Evolutionary conservation across 78 protist species (phyloP).

Genomic region (Cavenderia fasciculata): DNA sequence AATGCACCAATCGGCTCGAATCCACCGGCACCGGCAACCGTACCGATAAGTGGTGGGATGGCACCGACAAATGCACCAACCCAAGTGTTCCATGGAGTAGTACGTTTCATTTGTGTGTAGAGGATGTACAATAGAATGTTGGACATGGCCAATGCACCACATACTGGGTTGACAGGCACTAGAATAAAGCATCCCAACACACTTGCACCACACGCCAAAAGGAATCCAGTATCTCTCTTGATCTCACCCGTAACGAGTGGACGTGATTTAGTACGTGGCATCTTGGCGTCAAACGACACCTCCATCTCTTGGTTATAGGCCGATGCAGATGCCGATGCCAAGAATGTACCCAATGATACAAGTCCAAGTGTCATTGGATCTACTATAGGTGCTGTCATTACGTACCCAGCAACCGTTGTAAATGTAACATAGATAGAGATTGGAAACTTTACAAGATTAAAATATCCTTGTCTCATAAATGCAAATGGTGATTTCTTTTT

Average conservation of each 20-base stretch:
- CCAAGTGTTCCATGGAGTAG: slow-evolving; percentile 90
- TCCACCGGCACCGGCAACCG: slow-evolving; percentile 50
- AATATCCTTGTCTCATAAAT: slow-evolving; percentile 26
- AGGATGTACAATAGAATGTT: slow-evolving; percentile 89
- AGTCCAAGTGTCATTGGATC: slow-evolving; percentile 1
- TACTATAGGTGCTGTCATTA: slow-evolving; percentile 37
- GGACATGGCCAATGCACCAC: slow-evolving; percentile 86
- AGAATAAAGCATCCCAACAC: background rate
- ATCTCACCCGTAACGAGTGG: slow-evolving; percentile 49
- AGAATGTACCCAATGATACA: slow-evolving; percentile 45
- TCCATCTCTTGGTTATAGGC: slow-evolving; percentile 66
- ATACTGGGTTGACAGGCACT: slow-evolving; percentile 36
- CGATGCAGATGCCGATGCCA: slow-evolving; percentile 56
- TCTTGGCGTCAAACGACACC: slow-evolving; percentile 18
- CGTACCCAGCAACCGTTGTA: slow-evolving; percentile 54
- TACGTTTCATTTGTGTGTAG: slow-evolving; percentile 94
- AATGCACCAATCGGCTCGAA: slow-evolving; percentile 42
- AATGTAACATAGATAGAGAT: slow-evolving; percentile 64
- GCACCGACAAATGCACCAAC: slow-evolving; percentile 96
- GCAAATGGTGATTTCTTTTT: background rate
- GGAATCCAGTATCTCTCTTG: slow-evolving; percentile 16
- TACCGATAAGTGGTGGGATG: slow-evolving; percentile 96
- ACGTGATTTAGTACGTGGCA: slow-evolving; percentile 46
- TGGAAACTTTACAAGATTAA: slow-evolving; percentile 47
- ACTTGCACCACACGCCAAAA: background rate